Evolutionary conservation across 176 grass and related monocot species (phyloP).

Genomic region (Saccharum spontaneum): DNA sequence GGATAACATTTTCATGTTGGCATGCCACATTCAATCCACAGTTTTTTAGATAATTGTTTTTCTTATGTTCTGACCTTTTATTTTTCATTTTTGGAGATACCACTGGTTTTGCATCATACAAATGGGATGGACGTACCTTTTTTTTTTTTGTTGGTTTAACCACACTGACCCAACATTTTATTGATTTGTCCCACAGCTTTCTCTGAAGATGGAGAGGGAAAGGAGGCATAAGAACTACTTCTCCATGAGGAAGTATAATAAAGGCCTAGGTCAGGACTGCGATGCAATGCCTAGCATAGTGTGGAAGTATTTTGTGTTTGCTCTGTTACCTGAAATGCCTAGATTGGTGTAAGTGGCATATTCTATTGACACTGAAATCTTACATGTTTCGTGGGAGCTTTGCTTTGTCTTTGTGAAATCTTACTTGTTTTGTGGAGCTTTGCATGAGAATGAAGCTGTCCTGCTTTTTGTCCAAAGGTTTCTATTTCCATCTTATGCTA

Average conservation of each 20-base stretch:
- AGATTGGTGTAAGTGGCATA: background rate
- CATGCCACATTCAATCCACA: too few species aligned
- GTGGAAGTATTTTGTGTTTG: slow-evolving; percentile 18
- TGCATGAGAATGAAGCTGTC: slow-evolving; percentile 1
- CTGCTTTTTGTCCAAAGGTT: too few species aligned
- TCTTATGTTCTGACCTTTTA: too few species aligned
- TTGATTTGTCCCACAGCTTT: slow-evolving; percentile 16
- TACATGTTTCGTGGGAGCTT: slow-evolving; percentile 12
- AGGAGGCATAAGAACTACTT: background rate
- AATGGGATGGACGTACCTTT: too few species aligned
- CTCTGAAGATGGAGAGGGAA: background rate
- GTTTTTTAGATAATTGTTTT: too few species aligned
- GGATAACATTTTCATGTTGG: too few species aligned
- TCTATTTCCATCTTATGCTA: too few species aligned
- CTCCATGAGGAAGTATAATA: slow-evolving; percentile 18
- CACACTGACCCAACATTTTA: background rate
- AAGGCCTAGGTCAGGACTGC: slow-evolving; percentile 7
- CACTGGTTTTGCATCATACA: too few species aligned
- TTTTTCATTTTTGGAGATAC: too few species aligned
- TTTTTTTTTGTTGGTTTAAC: too few species aligned
- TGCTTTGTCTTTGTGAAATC: background rate
- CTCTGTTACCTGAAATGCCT: background rate
- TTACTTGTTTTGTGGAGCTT: background rate
- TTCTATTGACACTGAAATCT: slow-evolving; percentile 16
- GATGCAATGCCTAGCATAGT: slow-evolving; percentile 3